These are phyloP conservation scores for Dissophora globulifera DNA, from an alignment of 192 early-diverging fungal genomes.

Conservation along the genomic window DNA sequence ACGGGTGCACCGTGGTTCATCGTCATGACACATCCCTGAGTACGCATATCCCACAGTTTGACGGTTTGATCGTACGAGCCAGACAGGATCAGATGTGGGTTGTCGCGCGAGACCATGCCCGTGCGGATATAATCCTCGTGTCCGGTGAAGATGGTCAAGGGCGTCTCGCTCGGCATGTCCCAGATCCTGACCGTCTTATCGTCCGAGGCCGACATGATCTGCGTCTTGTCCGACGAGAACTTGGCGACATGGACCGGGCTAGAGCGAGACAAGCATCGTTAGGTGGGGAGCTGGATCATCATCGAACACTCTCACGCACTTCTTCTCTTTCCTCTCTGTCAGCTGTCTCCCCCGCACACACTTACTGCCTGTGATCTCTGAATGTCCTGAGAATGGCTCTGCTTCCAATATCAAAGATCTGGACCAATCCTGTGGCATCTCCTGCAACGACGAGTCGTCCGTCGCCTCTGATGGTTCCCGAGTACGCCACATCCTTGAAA, in stretches of 20 bases:
- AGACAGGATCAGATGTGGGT: conserved; percentile 82
- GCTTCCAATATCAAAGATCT: conserved; percentile 76
- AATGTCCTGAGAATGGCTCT: conserved; percentile 77
- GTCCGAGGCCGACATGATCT: conserved; percentile 89
- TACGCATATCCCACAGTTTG: conserved; percentile 90
- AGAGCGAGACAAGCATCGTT: too few relatives aligned
- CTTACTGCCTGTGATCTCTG: conserved; percentile 65
- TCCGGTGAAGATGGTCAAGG: conserved; percentile 74
- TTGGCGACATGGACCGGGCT: conserved; percentile 84
- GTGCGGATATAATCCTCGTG: conserved; percentile 94
- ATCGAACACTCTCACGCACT: too few relatives aligned
- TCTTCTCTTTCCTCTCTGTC: neutral
- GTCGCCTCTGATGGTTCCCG: conserved; percentile 82
- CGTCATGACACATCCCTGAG: conserved; percentile 75
- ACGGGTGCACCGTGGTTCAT: conserved; percentile 90
- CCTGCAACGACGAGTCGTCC: conserved; percentile 94
- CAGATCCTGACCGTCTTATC: conserved; percentile 93
- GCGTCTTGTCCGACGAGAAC: conserved; percentile 83
- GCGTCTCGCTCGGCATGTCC: conserved; percentile 89
- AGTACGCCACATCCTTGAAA: conserved; percentile 90
- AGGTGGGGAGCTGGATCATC: too few relatives aligned
- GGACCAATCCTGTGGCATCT: conserved; percentile 89
- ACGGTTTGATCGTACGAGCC: conserved; percentile 98
- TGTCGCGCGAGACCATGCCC: conserved; percentile 76
- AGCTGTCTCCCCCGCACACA: neutral